Conservation (phyloP, 345 rosid genomes). For the Moricandia arvensis region DNA sequence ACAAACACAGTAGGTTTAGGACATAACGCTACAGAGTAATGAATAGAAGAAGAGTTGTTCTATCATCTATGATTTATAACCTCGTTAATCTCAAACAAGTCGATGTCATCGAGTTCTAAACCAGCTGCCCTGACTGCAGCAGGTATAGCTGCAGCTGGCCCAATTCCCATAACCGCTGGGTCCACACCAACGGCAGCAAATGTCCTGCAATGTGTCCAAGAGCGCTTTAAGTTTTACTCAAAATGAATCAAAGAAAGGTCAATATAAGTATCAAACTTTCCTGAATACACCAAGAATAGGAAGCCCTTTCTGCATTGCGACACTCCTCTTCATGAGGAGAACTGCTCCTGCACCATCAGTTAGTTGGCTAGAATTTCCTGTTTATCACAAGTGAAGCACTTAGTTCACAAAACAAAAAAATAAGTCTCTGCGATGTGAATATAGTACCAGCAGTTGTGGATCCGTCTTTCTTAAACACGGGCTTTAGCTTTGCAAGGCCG, state of each 20-base stretch:
- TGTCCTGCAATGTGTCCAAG: slow-evolving; percentile 51
- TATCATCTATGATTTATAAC: slow-evolving; percentile 41
- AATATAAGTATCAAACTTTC: slow-evolving; percentile 35
- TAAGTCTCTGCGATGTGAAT: background rate
- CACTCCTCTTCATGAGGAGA: slow-evolving; percentile 85
- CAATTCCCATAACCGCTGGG: slow-evolving; percentile 95
- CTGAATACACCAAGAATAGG: slow-evolving; percentile 93
- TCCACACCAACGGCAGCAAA: slow-evolving; percentile 96
- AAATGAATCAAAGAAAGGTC: background rate
- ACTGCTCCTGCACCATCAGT: slow-evolving; percentile 98
- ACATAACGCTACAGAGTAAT: background rate
- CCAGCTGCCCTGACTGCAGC: slow-evolving; percentile 91
- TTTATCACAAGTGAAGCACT: slow-evolving; percentile 7
- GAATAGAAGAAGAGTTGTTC: slow-evolving; percentile 3
- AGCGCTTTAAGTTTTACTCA: slow-evolving; percentile 1
- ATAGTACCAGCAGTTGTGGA: slow-evolving; percentile 84
- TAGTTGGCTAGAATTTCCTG: slow-evolving; percentile 95
- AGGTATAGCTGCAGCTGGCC: slow-evolving; percentile 95
- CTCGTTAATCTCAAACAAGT: slow-evolving; percentile 97
- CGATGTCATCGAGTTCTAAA: slow-evolving; percentile 75
- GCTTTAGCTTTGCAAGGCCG: slow-evolving; percentile 68
- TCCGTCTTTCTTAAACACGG: slow-evolving; percentile 90
- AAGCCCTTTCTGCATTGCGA: slow-evolving; percentile 72
- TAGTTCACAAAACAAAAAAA: background rate
- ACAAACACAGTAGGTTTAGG: slow-evolving; percentile 9